Evolutionary conservation across 1,284 basidiomycete genomes (phyloP).

Genomic region (Sanguinoderma infundibulare): DNA sequence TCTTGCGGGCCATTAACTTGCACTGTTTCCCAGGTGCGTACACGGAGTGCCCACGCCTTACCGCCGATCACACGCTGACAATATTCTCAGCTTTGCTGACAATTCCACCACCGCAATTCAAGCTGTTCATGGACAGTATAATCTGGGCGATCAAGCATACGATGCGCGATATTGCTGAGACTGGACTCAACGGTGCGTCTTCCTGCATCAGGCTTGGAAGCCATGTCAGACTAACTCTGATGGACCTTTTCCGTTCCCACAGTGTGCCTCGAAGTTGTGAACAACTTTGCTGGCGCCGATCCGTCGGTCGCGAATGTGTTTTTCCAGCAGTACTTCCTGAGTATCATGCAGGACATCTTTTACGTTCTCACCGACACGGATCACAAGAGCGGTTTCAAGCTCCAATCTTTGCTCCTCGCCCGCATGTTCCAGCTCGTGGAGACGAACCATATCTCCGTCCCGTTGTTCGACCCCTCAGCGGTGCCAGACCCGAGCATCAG

Average conservation of each 20-base stretch:
- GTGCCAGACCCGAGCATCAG: conserved; percentile 78
- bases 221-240: conserved; percentile 17
- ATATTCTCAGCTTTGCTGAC: conserved; percentile 76
- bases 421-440: conserved; percentile 95
- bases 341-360: conserved; percentile 95
- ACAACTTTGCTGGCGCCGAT: conserved; percentile 92
- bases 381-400: conserved; percentile 97
- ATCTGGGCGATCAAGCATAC: conserved; percentile 99
- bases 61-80: conserved; percentile 13
- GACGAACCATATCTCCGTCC: conserved; percentile 79
- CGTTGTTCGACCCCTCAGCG: conserved; percentile 84
- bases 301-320: conserved; percentile 74
- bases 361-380: conserved; percentile 98
- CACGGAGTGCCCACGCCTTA: not conserved
- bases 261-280: conserved; percentile 95
- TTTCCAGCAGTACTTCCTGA: conserved; percentile 93
- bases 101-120: conserved; percentile 93
- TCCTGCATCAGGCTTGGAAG: not conserved
- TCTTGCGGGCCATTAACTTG: conserved; percentile 91
- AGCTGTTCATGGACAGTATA: conserved; percentile 97
- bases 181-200: conserved; percentile 82
- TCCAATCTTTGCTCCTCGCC: conserved; percentile 89
- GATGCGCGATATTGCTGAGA: conserved; percentile 98
- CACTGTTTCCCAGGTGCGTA: conserved; percentile 92
- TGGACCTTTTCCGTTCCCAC: conserved; percentile 9